Conservation (phyloP, 2,329 filamentous ascomycete genomes). For the Penicillium sp. region DNA sequence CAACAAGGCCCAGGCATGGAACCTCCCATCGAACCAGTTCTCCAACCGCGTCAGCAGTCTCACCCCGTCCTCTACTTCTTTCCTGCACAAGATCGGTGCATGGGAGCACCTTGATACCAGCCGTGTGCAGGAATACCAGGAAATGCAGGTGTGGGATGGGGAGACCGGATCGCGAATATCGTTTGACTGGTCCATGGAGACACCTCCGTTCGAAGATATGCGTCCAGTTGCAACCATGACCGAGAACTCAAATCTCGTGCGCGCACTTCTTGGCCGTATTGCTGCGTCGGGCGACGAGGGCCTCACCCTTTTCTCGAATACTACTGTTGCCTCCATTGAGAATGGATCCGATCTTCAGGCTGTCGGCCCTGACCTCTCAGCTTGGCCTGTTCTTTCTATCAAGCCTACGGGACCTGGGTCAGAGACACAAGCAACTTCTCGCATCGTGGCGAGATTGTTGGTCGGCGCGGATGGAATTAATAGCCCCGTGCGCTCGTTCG, state of each 20-base stretch:
- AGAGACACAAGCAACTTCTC: constrained; percentile 37
- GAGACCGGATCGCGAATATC: constrained; percentile 80
- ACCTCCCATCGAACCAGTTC: constrained; percentile 63
- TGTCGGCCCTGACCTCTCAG: constrained; percentile 68
- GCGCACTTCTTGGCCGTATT: constrained; percentile 68
- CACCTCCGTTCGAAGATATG: constrained; percentile 44
- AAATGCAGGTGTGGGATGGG: constrained; percentile 99
- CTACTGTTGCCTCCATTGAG: constrained; percentile 73
- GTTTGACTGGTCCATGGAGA: constrained; percentile 67
- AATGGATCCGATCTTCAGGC: constrained; percentile 61
- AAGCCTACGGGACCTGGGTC: constrained; percentile 46
- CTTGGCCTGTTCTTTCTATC: constrained; percentile 81
- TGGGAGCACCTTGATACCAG: constrained; percentile 71
- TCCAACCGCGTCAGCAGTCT: constrained; percentile 95
- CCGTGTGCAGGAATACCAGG: constrained; percentile 80
- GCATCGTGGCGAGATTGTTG: constrained; percentile 74
- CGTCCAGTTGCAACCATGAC: constrained; percentile 89
- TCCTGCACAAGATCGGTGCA: constrained; percentile 75
- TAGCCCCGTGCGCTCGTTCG: constrained; percentile 85
- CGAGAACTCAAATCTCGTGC: constrained; percentile 86
- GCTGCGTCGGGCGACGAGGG: constrained; percentile 57
- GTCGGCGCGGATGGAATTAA: constrained; percentile 94
- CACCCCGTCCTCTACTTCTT: constrained; percentile 80
- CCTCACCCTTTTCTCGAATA: constrained; percentile 68
- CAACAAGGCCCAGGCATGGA: constrained; percentile 61